These are phyloP conservation scores for Scheffersomyces ergatensis DNA, from an alignment of 805 yeast genomes.

Conservation along the genomic window DNA sequence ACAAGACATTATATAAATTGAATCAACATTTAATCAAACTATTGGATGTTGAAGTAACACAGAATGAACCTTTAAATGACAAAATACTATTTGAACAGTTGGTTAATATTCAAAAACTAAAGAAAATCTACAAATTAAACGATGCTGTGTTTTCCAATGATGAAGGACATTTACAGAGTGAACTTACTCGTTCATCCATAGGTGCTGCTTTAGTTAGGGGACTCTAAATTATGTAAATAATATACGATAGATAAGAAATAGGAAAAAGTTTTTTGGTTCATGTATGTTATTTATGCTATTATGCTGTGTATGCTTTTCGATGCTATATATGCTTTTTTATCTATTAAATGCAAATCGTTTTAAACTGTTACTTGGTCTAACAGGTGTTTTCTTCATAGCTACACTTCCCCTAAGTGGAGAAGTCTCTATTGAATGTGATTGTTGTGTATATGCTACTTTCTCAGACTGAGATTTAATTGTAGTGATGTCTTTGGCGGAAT, in stretches of 20 bases:
- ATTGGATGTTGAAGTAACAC: conserved; percentile 8
- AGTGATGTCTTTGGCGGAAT: not conserved
- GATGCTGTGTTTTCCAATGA: conserved; percentile 19
- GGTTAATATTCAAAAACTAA: conserved; percentile 27
- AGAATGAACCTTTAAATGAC: conserved; percentile 20
- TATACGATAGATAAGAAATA: too few species aligned
- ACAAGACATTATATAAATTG: conserved; percentile 22
- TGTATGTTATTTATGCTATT: too few species aligned
- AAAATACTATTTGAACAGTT: conserved; percentile 12
- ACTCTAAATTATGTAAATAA: conserved; percentile 8
- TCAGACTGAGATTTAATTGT: not conserved
- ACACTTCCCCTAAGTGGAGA: not conserved
- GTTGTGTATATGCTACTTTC: not conserved
- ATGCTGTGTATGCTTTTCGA: too few species aligned
- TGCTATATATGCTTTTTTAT: too few species aligned
- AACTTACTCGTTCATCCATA: conserved; percentile 41
- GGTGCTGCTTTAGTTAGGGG: conserved; percentile 52
- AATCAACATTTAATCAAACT: conserved; percentile 29
- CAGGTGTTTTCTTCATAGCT: not conserved
- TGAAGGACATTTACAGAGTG: conserved; percentile 13
- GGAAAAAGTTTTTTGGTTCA: too few species aligned
- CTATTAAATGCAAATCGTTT: conserved; percentile 17
- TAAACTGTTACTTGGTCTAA: not conserved
- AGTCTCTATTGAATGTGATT: not conserved
- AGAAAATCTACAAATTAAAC: conserved; percentile 35